Conservation (phyloP, 2,329 filamentous ascomycete species). For the Plectosphaerella cucumerina region DNA sequence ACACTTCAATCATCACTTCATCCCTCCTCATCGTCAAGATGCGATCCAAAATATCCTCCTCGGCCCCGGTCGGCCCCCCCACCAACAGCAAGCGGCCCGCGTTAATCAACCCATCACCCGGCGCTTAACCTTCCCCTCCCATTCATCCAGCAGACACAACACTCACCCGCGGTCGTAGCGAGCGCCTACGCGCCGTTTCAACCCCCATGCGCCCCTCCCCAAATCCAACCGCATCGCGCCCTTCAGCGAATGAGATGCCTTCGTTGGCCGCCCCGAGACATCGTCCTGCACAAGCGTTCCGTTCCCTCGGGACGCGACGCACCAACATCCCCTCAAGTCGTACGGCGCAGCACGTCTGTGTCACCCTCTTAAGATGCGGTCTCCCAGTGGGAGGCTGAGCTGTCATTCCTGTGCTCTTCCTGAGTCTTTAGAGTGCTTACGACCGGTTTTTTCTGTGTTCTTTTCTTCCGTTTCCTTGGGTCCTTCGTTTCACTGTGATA, state of each 20-base stretch:
- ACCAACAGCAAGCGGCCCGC: too few relatives aligned
- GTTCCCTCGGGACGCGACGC: background rate
- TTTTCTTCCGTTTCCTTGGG: background rate
- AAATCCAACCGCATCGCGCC: background rate
- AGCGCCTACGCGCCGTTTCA: background rate
- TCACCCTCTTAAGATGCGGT: too few relatives aligned
- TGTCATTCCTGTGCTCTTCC: background rate
- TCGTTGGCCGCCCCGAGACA: background rate
- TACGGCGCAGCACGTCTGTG: background rate
- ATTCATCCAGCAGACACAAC: constrained; percentile 1
- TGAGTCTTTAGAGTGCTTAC: too few relatives aligned
- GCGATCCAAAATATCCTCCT: background rate
- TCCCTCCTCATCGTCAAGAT: background rate
- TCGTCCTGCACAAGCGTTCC: background rate
- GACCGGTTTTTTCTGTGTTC: background rate
- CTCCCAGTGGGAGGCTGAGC: too few relatives aligned
- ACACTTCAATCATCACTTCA: background rate
- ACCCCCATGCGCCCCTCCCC: background rate
- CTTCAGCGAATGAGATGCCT: background rate
- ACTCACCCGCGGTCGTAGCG: background rate
- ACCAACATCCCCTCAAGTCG: too few relatives aligned
- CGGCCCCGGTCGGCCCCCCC: background rate
- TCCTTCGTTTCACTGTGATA: background rate
- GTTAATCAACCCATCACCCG: background rate
- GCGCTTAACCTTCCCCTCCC: constrained; percentile 1